Percentiles rank a stretch among this genome's conserved stretches.
Evolutionary conservation across 1,284 basidiomycete genomes (phyloP).

Genomic region (Cronartium quercuum): DNA sequence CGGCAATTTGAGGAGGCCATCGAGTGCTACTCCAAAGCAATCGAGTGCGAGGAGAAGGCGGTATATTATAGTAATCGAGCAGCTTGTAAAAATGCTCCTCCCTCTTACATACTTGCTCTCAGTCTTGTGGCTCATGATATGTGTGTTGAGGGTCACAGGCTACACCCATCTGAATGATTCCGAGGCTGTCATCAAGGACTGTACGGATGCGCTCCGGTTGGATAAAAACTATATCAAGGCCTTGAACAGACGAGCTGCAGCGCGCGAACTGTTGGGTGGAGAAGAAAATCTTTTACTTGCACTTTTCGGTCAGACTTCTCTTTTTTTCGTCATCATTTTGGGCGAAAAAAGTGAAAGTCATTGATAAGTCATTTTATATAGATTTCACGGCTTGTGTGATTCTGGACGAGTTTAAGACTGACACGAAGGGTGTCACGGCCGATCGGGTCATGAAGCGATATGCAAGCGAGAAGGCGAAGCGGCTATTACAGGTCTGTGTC

Average conservation of each 20-base stretch:
- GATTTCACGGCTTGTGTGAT: slow-evolving; percentile 96
- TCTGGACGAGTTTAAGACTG: slow-evolving; percentile 83
- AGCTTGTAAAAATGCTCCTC: slow-evolving; percentile 62
- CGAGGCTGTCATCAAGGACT: slow-evolving; percentile 82
- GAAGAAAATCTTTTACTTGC: slow-evolving; percentile 60
- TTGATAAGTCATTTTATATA: slow-evolving; percentile 46
- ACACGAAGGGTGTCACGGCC: slow-evolving; percentile 69
- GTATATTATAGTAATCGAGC: slow-evolving; percentile 97
- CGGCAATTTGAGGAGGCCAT: slow-evolving; percentile 72
- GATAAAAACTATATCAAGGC: slow-evolving; percentile 90
- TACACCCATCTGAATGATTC: slow-evolving; percentile 83
- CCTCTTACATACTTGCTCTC: slow-evolving; percentile 30
- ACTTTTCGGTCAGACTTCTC: slow-evolving; percentile 57
- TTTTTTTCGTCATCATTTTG: background rate
- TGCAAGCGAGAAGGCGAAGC: slow-evolving; percentile 64
- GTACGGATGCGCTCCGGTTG: slow-evolving; percentile 76
- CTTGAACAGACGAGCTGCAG: slow-evolving; percentile 81
- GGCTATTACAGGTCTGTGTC: slow-evolving; percentile 55
- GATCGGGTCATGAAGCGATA: slow-evolving; percentile 88
- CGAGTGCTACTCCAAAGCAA: slow-evolving; percentile 83
- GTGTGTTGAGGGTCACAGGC: slow-evolving; percentile 60
- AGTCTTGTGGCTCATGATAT: background rate
- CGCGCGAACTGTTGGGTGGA: slow-evolving; percentile 70
- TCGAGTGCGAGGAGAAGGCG: slow-evolving; percentile 66
- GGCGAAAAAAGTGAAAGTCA: background rate